phyloP scores from a whole-genome alignment of 495 filamentous ascomycete species.

The Trichoderma erinaceum region DNA sequence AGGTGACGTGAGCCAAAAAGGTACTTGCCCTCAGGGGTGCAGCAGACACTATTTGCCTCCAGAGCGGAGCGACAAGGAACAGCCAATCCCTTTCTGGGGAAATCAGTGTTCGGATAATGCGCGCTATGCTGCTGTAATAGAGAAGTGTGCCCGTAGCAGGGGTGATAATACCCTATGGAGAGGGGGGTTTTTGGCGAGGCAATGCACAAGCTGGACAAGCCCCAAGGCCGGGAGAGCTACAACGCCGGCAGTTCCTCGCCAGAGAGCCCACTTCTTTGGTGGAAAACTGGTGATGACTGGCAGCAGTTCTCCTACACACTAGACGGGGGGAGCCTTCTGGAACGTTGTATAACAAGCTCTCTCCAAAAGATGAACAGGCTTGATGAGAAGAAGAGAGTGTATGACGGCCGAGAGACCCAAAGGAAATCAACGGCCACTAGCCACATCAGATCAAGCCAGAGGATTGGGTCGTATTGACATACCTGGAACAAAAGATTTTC shows the following conservation, averaged over 20 bases:
- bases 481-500: neutral
- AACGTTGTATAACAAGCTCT: neutral
- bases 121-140: neutral
- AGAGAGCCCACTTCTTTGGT: neutral
- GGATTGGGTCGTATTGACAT: neutral
- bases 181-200: slow-evolving; percentile 1
- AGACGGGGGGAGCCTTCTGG: neutral
- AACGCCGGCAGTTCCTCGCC: neutral
- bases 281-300: neutral
- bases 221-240: neutral
- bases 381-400: neutral
- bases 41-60: slow-evolving; percentile 5
- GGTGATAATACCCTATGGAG: slow-evolving; percentile 11
- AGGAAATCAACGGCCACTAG: neutral
- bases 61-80: slow-evolving; percentile 8
- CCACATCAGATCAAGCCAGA: slow-evolving; percentile 1
- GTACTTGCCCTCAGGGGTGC: slow-evolving; percentile 8
- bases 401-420: slow-evolving; percentile 1
- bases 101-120: slow-evolving; percentile 5
- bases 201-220: slow-evolving; percentile 3
- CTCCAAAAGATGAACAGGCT: neutral
- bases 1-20: slow-evolving; percentile 8
- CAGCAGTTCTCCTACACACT: neutral
- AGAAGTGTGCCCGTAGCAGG: slow-evolving; percentile 10
- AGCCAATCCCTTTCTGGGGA: slow-evolving; percentile 5